Percentiles rank a stretch among this genome's conserved stretches.
These are phyloP conservation scores for Debaryomyces udenii DNA, from an alignment of 1,139 yeast species.

Conservation along the genomic window DNA sequence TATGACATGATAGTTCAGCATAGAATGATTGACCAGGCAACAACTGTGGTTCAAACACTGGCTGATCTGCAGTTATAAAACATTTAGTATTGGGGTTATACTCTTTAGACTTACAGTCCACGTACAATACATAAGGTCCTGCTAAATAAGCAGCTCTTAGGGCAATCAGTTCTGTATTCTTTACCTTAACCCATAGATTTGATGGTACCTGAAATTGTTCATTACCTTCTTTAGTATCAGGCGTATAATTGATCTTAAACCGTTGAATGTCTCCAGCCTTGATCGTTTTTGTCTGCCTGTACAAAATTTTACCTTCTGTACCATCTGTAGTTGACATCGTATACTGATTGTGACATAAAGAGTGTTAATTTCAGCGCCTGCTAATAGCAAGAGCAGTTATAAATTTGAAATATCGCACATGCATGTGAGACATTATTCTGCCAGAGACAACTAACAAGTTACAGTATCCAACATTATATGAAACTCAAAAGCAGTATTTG, in stretches of 20 bases:
- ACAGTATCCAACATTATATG: no score
- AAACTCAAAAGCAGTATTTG: no score
- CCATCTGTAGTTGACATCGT: no score
- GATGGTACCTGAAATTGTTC: conserved; percentile 23
- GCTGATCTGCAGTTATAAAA: conserved; percentile 70
- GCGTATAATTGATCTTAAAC: conserved; percentile 38
- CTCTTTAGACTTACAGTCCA: conserved; percentile 70
- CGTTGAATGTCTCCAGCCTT: conserved; percentile 44
- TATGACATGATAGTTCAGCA: conserved; percentile 46
- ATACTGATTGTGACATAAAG: no score
- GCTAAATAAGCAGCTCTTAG: conserved; percentile 85
- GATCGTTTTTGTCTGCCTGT: conserved; percentile 35
- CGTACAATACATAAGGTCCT: conserved; percentile 90
- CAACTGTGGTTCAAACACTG: conserved; percentile 65
- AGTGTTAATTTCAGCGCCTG: no score
- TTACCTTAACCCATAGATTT: conserved; percentile 62
- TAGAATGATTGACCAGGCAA: conserved; percentile 65
- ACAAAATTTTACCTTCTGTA: conserved; percentile 28
- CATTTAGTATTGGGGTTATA: conserved; percentile 58
- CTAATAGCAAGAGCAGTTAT: no score
- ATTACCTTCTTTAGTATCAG: conserved; percentile 24
- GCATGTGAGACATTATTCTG: no score
- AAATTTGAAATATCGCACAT: no score
- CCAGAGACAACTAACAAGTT: no score
- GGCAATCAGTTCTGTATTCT: conserved; percentile 73